Base-by-base conservation (phyloP, 1,139 yeast species). In the Suhomyces ambrosiae region DNA sequence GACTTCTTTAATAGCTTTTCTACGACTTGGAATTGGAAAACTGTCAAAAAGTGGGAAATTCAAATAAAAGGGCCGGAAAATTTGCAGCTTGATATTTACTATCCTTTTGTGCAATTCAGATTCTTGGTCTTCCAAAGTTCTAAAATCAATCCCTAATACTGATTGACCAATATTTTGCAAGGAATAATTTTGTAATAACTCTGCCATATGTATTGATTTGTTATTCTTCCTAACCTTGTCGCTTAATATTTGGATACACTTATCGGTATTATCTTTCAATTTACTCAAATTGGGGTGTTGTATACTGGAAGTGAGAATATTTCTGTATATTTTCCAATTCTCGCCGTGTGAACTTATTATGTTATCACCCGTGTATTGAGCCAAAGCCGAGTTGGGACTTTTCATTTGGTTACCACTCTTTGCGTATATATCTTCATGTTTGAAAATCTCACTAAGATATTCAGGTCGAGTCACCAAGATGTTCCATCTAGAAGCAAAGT, bases 401-500 rank as follows among this genome's bases (percentile, higher is more conserved):
- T 80, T 80, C 33, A 66, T 61, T 24, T 79, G 82, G 41, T 80
- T 80, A 0, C 86, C 86, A 49, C 82, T 76, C 46, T 80, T 80
- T 3, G 77, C 75, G 55, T 68, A 80, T 1, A 66, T 55, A 16
- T 68, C 63, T 40, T 77, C 82, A 37, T 78, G 65, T 46, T 65
- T 72, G 43, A 79, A 69, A 4, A 80, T 51, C 38, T 75, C 74
- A 6, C 59, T 54, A 38, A 80, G 56, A 38, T 58, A 68, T 24
- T 71, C 71, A 1, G 84, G 84, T 35, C 55, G 65, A 1, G 77
- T 63, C 0, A 79, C 76, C 27, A 80, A 51, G 12, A 79, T 70
- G 47, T 80, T 80, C 86, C 86, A 80, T 40, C 82, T 65, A 2
- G 82, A 76, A 4, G 80, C 85, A 62, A 79, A 80, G 50, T 73